Base-by-base conservation (phyloP, 345 rosid species). In the Bruguiera gymnorhiza region DNA sequence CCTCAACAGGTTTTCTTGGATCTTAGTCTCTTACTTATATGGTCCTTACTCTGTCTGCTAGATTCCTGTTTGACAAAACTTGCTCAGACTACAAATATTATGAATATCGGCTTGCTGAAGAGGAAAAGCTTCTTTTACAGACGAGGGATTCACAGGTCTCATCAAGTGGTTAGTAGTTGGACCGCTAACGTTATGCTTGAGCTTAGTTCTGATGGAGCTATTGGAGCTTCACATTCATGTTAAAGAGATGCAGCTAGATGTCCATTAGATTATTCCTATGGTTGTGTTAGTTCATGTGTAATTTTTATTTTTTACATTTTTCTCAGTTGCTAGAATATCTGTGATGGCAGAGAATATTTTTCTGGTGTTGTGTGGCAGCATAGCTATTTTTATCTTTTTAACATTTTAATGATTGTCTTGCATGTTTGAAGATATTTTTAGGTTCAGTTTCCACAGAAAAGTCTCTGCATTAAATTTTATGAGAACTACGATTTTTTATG, bases 71-170 rank as follows among this genome's bases (percentile, higher is more conserved):
- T 75, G 93, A 96, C 62, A 86, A 85, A 87, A 82, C 79, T 65
- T 90, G 91, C 80, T 75, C 90, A 46, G 98, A 90, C 63, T 92
- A 86, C 85, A 92, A 92, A 71, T 96, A 96, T 69, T 90, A 92
- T 70, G 81, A 81, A 71, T 86, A 79, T 76, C 87, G 70, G 79
- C 96, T 92, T 70, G 81, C 83, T 6, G 95, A 90, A 77, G 99
- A 96, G 86, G 96, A 87, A 75, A 92, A 80, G 30, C 74, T 76
- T 64, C 78, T 90, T 75, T 81, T 84, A 56, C 83, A 65, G 81
- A 65, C 76, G 26, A 81, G 67, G 78, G 96, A 86, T 65, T 74
- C 84, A 61, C 83, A 82, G 68, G 69, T 62, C 34, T 77, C 86
- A 73, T 69, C 77, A 59, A 78, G 71, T 76, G 86, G 97, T 95